Base-by-base conservation (phyloP, 2,329 filamentous ascomycete genomes). In the Annulohypoxylon truncatum region DNA sequence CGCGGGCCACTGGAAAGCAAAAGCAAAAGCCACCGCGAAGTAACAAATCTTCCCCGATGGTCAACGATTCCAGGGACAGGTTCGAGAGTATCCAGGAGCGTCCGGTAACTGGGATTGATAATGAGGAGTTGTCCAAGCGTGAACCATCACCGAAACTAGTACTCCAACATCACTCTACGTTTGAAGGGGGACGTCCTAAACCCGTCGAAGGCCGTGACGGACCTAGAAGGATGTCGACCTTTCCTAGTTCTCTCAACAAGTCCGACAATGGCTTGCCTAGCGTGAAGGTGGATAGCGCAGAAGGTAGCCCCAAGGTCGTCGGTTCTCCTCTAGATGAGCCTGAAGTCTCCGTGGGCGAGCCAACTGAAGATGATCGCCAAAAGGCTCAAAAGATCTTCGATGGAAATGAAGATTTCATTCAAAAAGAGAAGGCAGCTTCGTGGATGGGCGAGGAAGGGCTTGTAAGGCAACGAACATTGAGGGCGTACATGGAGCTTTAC, bases 401-500 rank as follows among this genome's bases (percentile, higher is more conserved):
- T 61, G 94, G 94, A 38, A 88, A 90, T 65, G 94, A 97, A 75
- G 90, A 93, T 54, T 91, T 94, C 64, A 89, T 96, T 20, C 85
- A 86, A 40, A 94, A 93, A 74, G 89, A 91, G 29, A 90, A 91
- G 76, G 93, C 94, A 13, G 94, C 94, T 24, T 87, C 93, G 26
- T 96, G 93, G 90, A 90, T 97, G 79, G 96, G 96, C 72, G 93
- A 96, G 73, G 88, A 90, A 67, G 87, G 87, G 0, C 82, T 82
- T 1, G 79, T 88, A 29, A 82, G 87, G 13, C 84, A 88, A 73
- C 82, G 87, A 20, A 88, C 86, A 0, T 76, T 90, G 20, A 80
- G 82, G 70, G 95, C 95, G 0, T 99, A 97, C 79, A 97, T 99
- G 91, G 90, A 93, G 66, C 82, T 97, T 9, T 97, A 95, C 77